Evolutionary conservation across 2,329 filamentous ascomycete genomes (phyloP).

Genomic region (Colletotrichum truncatum): DNA sequence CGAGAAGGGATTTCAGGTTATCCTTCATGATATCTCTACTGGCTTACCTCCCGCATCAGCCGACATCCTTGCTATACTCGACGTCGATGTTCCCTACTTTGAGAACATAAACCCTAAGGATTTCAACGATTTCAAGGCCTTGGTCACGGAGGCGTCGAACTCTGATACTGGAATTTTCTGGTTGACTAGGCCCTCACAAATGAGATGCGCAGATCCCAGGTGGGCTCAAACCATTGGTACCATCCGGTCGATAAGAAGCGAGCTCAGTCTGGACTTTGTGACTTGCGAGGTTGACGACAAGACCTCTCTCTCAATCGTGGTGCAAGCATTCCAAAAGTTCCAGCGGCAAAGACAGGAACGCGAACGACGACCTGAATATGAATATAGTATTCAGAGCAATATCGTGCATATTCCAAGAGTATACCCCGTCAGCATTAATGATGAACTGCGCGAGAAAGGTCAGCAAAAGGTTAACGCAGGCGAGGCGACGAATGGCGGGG

Average conservation of each 20-base stretch:
- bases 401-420: background rate
- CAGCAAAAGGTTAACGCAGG: background rate
- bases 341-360: background rate
- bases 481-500: background rate
- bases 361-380: background rate
- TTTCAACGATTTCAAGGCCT: slow-evolving; percentile 27
- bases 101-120: slow-evolving; percentile 13
- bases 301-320: background rate
- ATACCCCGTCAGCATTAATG: background rate
- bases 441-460: background rate
- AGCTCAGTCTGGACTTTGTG: slow-evolving; percentile 23
- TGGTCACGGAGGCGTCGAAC: slow-evolving; percentile 2
- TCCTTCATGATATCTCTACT: background rate
- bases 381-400: background rate
- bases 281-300: slow-evolving; percentile 1
- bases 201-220: slow-evolving; percentile 33
- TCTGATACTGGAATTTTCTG: slow-evolving; percentile 32
- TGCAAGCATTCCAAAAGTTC: background rate
- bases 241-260: slow-evolving; percentile 33
- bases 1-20: no score
- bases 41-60: background rate
- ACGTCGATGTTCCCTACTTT: slow-evolving; percentile 32
- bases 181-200: slow-evolving; percentile 34
- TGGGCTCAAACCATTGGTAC: slow-evolving; percentile 33
- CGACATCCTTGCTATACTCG: slow-evolving; percentile 30